phyloP scores from a whole-genome alignment of 108 stramenopile species.

The Skeletonema marinoi region DNA sequence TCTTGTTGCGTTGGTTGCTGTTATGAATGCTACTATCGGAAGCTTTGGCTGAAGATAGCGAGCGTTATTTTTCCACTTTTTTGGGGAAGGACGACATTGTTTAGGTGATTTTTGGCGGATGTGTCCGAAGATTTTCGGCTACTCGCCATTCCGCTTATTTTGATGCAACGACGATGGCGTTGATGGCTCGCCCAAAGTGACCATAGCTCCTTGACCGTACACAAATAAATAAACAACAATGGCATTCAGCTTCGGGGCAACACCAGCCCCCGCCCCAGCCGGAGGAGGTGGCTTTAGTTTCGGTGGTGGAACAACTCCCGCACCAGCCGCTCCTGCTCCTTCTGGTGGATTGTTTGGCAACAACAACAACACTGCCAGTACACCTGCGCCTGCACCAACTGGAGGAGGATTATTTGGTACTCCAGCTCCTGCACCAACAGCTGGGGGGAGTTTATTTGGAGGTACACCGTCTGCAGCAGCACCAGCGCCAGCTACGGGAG shows the following conservation, averaged over 20 bases:
- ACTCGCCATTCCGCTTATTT: too few species aligned
- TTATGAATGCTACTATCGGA: too few species aligned
- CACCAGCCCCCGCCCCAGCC: conserved; percentile 11
- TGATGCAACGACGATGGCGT: background rate
- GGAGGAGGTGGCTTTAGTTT: conserved; percentile 7
- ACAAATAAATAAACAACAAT: background rate
- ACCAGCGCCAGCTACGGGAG: conserved; percentile 7
- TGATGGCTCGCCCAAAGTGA: background rate
- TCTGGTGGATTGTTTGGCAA: conserved; percentile 68
- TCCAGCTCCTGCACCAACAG: conserved; percentile 22
- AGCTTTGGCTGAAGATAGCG: too few species aligned
- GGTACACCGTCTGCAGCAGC: conserved; percentile 6
- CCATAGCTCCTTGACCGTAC: too few species aligned
- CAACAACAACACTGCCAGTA: conserved; percentile 22
- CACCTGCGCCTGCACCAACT: conserved; percentile 4
- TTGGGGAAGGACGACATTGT: too few species aligned
- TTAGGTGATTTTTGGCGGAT: too few species aligned
- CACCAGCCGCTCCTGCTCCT: conserved; percentile 8
- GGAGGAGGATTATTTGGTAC: conserved; percentile 16
- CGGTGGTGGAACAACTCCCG: conserved; percentile 15
- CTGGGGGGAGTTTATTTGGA: conserved; percentile 50
- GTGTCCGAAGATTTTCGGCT: too few species aligned
- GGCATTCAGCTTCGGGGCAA: conserved; percentile 31
- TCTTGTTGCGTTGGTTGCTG: background rate
- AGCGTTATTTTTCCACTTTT: too few species aligned